Evolutionary conservation across 2,329 filamentous ascomycete species (phyloP).

Genomic region (Hymenoscyphus albidus): DNA sequence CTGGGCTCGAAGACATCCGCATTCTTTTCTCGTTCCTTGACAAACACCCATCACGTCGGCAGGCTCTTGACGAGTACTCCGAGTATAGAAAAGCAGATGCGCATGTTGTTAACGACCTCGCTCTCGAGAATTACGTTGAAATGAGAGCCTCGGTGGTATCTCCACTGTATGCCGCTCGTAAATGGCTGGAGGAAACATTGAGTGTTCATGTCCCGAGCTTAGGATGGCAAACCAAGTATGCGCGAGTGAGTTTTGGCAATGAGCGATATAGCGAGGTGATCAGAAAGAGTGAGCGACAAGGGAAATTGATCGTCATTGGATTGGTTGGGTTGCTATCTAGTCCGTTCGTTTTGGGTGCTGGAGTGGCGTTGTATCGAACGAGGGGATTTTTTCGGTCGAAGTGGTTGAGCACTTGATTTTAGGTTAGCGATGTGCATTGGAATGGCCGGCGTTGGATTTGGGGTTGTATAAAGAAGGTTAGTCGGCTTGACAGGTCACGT

Average conservation of each 20-base stretch:
- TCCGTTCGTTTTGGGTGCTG: slow-evolving; percentile 21
- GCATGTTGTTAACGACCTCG: slow-evolving; percentile 87
- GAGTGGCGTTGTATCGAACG: slow-evolving; percentile 22
- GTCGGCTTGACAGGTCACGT: no score
- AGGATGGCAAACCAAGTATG: slow-evolving; percentile 91
- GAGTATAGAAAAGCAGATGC: slow-evolving; percentile 70
- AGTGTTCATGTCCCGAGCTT: slow-evolving; percentile 70
- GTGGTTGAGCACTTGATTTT: background rate
- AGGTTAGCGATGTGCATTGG: background rate
- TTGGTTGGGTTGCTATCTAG: slow-evolving; percentile 19
- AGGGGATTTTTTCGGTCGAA: slow-evolving; percentile 4
- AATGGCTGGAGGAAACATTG: slow-evolving; percentile 80
- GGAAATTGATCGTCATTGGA: slow-evolving; percentile 34
- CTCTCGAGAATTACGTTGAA: slow-evolving; percentile 85
- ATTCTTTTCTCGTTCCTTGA: slow-evolving; percentile 83
- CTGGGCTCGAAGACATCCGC: slow-evolving; percentile 88
- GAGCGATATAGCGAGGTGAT: slow-evolving; percentile 85
- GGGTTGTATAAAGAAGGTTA: no score
- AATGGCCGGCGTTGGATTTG: background rate
- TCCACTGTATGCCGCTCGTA: slow-evolving; percentile 72
- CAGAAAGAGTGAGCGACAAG: slow-evolving; percentile 64
- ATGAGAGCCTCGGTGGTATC: slow-evolving; percentile 86
- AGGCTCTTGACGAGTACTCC: slow-evolving; percentile 75
- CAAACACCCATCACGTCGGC: slow-evolving; percentile 55
- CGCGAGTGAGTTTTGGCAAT: slow-evolving; percentile 88